Conservation (phyloP, 176 grass and related monocot genomes). For the barley (Hordeum vulgare) region DNA sequence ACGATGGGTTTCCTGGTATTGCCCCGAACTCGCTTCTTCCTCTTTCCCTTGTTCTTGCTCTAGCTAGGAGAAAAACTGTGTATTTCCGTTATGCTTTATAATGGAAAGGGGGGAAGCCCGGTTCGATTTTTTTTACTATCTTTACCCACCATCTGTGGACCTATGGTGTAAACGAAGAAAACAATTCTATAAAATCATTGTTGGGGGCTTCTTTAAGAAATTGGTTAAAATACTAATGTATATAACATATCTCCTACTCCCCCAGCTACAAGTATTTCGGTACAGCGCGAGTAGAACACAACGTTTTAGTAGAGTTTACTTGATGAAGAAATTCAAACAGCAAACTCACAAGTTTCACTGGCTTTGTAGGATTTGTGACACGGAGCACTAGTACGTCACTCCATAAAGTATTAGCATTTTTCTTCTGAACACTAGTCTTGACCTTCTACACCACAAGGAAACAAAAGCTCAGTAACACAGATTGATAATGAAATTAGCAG, state of each 20-base stretch:
- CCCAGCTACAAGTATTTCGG: too few relatives aligned
- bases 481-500: not conserved
- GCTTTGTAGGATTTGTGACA: slow-evolving; percentile 46
- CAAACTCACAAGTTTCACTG: slow-evolving; percentile 66
- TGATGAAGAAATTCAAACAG: slow-evolving; percentile 5
- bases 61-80: too few relatives aligned
- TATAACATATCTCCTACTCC: too few relatives aligned
- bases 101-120: too few relatives aligned
- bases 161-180: not conserved
- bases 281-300: too few relatives aligned
- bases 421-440: slow-evolving; percentile 83
- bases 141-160: not conserved
- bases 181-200: not conserved
- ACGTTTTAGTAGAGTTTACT: not conserved
- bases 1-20: too few relatives aligned
- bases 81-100: too few relatives aligned
- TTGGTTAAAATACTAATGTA: too few relatives aligned
- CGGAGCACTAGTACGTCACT: slow-evolving; percentile 71
- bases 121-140: too few relatives aligned
- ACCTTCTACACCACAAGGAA: slow-evolving; percentile 46
- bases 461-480: slow-evolving; percentile 10
- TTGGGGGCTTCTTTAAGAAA: not conserved
- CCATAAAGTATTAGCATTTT: slow-evolving; percentile 65
- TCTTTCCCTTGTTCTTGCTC: too few relatives aligned
- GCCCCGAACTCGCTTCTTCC: too few relatives aligned